These are phyloP conservation scores for Microthlaspi erraticum DNA, from an alignment of 345 rosid species.

Conservation along the genomic window DNA sequence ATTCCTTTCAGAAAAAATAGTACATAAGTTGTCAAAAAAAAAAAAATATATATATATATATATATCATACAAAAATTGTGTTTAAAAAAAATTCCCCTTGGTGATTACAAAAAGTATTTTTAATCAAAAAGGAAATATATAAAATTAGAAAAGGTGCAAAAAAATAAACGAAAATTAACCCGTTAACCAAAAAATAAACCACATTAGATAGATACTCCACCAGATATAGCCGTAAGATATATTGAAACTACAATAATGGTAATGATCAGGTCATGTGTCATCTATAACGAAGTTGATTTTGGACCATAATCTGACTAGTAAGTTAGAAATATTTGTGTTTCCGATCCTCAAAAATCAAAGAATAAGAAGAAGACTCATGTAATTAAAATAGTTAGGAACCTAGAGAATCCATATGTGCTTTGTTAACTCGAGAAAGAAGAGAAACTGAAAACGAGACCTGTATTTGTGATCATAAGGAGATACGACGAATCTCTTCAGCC, in stretches of 20 bases:
- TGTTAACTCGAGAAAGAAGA: not conserved
- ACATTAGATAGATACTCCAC: too few species aligned
- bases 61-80: too few species aligned
- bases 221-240: too few species aligned
- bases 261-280: too few species aligned
- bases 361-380: not conserved
- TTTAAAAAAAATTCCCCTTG: too few species aligned
- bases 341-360: constrained; percentile 4
- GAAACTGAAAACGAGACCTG: constrained; percentile 52
- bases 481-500: constrained; percentile 61
- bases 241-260: too few species aligned
- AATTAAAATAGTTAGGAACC: not conserved
- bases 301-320: too few species aligned
- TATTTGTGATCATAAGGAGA: constrained; percentile 88
- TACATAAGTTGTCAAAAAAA: not conserved
- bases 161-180: too few species aligned
- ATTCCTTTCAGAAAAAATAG: not conserved
- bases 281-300: too few species aligned
- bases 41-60: too few species aligned
- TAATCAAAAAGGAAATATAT: not conserved
- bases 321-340: not conserved
- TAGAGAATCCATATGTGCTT: not conserved
- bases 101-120: too few species aligned
- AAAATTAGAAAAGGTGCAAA: not conserved
- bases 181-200: too few species aligned